Conservation (phyloP, 2,329 filamentous ascomycete species). For the Tolypocladium endophyticum region DNA sequence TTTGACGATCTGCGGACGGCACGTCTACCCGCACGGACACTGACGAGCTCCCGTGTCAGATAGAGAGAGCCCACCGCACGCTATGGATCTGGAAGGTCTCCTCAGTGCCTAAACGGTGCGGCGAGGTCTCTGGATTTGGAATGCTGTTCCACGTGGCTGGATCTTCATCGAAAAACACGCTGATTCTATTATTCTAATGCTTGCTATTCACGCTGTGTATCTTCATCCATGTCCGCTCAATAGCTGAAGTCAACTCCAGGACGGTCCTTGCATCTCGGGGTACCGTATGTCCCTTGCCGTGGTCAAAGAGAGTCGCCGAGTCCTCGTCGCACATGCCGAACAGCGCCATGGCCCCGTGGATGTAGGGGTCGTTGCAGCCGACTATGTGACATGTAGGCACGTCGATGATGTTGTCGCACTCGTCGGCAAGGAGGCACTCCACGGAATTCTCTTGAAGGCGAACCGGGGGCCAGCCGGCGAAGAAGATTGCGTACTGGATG, state of each 20-base stretch:
- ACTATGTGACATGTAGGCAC: conserved; percentile 43
- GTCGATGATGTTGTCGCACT: conserved; percentile 36
- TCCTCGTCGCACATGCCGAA: conserved; percentile 53
- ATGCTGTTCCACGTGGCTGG: neutral
- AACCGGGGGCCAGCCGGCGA: conserved; percentile 43
- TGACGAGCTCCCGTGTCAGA: neutral
- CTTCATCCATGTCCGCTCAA: neutral
- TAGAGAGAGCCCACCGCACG: neutral
- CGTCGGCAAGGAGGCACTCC: conserved; percentile 36
- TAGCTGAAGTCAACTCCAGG: conserved; percentile 25
- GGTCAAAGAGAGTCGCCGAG: conserved; percentile 50
- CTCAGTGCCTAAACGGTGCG: neutral
- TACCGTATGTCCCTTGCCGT: conserved; percentile 53
- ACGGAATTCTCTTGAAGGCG: conserved; percentile 25
- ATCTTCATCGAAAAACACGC: neutral
- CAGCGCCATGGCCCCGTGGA: conserved; percentile 48
- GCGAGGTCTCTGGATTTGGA: neutral
- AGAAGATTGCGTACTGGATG: conserved; percentile 35
- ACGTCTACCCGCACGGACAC: neutral
- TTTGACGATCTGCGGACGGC: neutral
- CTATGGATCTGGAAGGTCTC: neutral
- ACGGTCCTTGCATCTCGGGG: conserved; percentile 41
- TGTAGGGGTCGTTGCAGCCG: conserved; percentile 47
- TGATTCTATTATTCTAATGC: neutral
- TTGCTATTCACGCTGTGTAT: neutral